Conservation (phyloP, 768 basidiomycete species). For the Trichaptum fuscoviolaceum region DNA sequence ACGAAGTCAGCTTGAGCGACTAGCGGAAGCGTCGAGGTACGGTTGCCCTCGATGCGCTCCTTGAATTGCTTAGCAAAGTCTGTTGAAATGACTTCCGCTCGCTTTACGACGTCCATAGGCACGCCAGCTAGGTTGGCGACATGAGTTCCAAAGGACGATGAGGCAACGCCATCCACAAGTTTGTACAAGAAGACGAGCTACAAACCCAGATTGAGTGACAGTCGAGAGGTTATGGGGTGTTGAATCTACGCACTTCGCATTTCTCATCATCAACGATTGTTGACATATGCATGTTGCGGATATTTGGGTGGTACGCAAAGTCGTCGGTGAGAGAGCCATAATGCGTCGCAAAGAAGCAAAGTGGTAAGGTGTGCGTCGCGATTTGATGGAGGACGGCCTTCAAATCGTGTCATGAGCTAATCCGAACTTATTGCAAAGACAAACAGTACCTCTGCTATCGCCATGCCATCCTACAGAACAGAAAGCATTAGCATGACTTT, state of each 20-base stretch:
- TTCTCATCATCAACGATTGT: slow-evolving; percentile 92
- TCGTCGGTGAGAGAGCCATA: slow-evolving; percentile 96
- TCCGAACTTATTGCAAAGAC: neutral
- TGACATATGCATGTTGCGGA: slow-evolving; percentile 93
- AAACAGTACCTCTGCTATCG: slow-evolving; percentile 72
- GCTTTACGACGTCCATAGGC: slow-evolving; percentile 74
- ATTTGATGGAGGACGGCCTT: slow-evolving; percentile 92
- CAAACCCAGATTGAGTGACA: slow-evolving; percentile 3
- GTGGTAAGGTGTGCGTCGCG: slow-evolving; percentile 84
- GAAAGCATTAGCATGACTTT: slow-evolving; percentile 12
- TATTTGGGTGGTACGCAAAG: slow-evolving; percentile 86
- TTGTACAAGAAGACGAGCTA: slow-evolving; percentile 95
- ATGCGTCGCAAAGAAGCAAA: slow-evolving; percentile 97
- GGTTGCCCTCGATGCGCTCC: slow-evolving; percentile 63
- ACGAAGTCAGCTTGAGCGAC: slow-evolving; percentile 87
- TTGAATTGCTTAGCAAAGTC: slow-evolving; percentile 88
- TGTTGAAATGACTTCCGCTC: slow-evolving; percentile 83
- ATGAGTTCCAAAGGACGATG: slow-evolving; percentile 88
- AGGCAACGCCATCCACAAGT: slow-evolving; percentile 80
- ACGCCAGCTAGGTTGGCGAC: slow-evolving; percentile 96
- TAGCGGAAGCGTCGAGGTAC: slow-evolving; percentile 65
- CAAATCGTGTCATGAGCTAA: slow-evolving; percentile 3
- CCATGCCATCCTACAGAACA: slow-evolving; percentile 84
- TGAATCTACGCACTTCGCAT: slow-evolving; percentile 53
- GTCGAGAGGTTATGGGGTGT: neutral